Conservation (phyloP, 1,139 yeast species). For the Casaregolazyma suthepensis region DNA sequence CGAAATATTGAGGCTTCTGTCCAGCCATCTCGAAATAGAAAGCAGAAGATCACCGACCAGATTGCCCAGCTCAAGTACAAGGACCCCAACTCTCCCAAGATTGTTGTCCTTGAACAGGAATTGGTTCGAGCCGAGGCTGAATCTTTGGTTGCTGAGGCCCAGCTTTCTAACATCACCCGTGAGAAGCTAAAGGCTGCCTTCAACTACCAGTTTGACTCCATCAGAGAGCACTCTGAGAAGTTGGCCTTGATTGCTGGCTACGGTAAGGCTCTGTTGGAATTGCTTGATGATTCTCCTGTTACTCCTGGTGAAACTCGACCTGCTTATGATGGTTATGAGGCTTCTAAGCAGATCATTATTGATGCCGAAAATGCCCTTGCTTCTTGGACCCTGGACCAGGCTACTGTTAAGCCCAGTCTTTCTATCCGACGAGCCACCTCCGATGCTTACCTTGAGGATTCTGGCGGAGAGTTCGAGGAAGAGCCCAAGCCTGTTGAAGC, state of each 20-base stretch:
- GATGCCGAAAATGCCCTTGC: constrained; percentile 96
- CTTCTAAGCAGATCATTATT: constrained; percentile 93
- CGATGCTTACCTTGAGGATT: constrained; percentile 59
- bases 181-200: constrained; percentile 96
- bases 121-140: constrained; percentile 98
- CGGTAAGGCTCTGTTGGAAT: constrained; percentile 94
- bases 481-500: constrained; percentile 12
- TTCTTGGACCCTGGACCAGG: constrained; percentile 93
- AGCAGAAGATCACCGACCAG: constrained; percentile 95
- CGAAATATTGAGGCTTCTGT: constrained; percentile 97
- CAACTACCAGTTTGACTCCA: constrained; percentile 94
- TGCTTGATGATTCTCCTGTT: constrained; percentile 92
- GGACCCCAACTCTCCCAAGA: constrained; percentile 96
- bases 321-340: constrained; percentile 96
- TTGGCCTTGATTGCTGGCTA: constrained; percentile 95
- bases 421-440: constrained; percentile 70
- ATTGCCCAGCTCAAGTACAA: constrained; percentile 96
- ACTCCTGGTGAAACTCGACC: constrained; percentile 99
- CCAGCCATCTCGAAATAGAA: constrained; percentile 97
- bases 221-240: constrained; percentile 95
- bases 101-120: constrained; percentile 93
- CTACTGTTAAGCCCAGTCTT: constrained; percentile 90
- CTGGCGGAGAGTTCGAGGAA: constrained; percentile 31
- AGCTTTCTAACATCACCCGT: constrained; percentile 94
- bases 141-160: constrained; percentile 98